Evolutionary conservation across 371 early-diverging fungal genomes (phyloP).

Genomic region (Coemansia sp.): DNA sequence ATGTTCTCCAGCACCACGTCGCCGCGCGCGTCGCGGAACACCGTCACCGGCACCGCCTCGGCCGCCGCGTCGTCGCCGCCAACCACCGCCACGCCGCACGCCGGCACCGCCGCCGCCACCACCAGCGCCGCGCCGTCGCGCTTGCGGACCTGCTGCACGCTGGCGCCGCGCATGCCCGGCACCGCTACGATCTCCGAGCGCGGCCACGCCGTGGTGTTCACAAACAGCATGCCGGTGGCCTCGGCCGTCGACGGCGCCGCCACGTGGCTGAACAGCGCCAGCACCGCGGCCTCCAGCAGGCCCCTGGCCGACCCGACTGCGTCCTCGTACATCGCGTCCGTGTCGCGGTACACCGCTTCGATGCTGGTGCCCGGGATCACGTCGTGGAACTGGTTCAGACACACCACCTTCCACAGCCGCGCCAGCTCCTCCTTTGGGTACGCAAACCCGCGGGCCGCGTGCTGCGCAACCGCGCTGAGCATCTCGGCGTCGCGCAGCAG

Average conservation of each 20-base stretch:
- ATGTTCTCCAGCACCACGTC: conserved; percentile 69
- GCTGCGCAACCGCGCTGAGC: conserved; percentile 49
- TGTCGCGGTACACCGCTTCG: conserved; percentile 86
- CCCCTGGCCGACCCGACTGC: conserved; percentile 25
- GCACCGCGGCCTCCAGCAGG: conserved; percentile 20
- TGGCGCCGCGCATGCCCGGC: conserved; percentile 42
- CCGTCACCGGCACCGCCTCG: conserved; percentile 28
- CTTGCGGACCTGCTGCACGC: conserved; percentile 51
- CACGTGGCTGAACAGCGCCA: conserved; percentile 22
- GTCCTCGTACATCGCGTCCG: conserved; percentile 57
- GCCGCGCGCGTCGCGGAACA: conserved; percentile 38
- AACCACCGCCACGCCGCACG: conserved; percentile 11
- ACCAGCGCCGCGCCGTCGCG: conserved; percentile 24
- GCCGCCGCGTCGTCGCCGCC: conserved; percentile 1
- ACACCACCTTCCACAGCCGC: conserved; percentile 85
- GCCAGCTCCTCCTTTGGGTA: conserved; percentile 78
- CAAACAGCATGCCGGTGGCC: conserved; percentile 55
- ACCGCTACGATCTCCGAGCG: conserved; percentile 70
- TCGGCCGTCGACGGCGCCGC: conserved; percentile 11
- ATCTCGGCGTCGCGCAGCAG: conserved; percentile 85
- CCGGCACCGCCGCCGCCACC: conserved; percentile 32
- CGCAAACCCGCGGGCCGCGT: conserved; percentile 32
- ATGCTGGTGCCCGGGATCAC: conserved; percentile 93
- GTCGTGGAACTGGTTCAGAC: conserved; percentile 97
- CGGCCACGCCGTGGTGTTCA: conserved; percentile 83